phyloP scores from a whole-genome alignment of 2,329 filamentous ascomycete genomes.

The Cladosporium sp. region DNA sequence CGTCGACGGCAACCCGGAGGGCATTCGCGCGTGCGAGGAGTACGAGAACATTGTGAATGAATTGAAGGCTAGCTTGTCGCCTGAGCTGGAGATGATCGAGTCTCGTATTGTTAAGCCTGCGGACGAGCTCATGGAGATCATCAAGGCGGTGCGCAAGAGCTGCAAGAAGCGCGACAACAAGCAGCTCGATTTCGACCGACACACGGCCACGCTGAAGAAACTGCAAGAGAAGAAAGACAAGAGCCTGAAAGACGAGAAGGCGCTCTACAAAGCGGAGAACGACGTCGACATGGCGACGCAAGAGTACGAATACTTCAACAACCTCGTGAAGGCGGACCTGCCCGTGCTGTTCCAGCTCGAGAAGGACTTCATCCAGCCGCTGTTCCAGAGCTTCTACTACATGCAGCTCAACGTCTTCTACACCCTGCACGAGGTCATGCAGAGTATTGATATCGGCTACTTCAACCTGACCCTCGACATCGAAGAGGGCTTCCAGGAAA shows the following conservation, averaged over 20 bases:
- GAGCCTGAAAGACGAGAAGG: slow-evolving; percentile 94
- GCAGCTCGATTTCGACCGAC: slow-evolving; percentile 92
- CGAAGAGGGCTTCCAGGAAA: slow-evolving; percentile 85
- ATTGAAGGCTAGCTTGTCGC: slow-evolving; percentile 81
- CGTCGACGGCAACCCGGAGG: slow-evolving; percentile 84
- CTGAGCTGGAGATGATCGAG: slow-evolving; percentile 98
- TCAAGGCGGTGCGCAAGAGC: slow-evolving; percentile 92
- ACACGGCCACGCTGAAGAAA: slow-evolving; percentile 82
- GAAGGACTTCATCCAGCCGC: slow-evolving; percentile 89
- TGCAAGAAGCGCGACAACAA: slow-evolving; percentile 93
- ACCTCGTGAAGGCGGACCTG: slow-evolving; percentile 91
- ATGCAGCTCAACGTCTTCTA: slow-evolving; percentile 99
- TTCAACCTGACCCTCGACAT: slow-evolving; percentile 91
- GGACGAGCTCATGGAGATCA: slow-evolving; percentile 88
- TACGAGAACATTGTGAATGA: slow-evolving; percentile 91
- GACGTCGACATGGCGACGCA: slow-evolving; percentile 90
- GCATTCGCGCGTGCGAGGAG: slow-evolving; percentile 92
- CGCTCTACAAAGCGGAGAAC: slow-evolving; percentile 90
- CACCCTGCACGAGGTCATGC: slow-evolving; percentile 97
- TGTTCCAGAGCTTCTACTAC: slow-evolving; percentile 99
- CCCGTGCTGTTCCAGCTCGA: slow-evolving; percentile 89
- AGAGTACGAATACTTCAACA: slow-evolving; percentile 98
- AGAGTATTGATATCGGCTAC: slow-evolving; percentile 94
- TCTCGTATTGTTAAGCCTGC: slow-evolving; percentile 86
- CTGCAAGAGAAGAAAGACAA: slow-evolving; percentile 98